These are phyloP conservation scores for Citrus hindsii DNA, from an alignment of 345 rosid species.

Conservation along the genomic window DNA sequence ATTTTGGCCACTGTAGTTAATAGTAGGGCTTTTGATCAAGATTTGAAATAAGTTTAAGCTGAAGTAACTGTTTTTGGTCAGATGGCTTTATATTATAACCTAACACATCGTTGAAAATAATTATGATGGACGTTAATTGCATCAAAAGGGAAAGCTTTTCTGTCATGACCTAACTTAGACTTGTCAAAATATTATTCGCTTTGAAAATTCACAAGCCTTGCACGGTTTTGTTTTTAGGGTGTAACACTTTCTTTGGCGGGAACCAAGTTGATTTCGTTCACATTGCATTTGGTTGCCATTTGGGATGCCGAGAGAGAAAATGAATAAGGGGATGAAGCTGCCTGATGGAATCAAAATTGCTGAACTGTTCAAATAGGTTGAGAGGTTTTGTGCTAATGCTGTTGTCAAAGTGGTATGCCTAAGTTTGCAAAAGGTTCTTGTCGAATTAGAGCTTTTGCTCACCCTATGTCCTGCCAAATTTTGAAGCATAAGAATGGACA, in stretches of 20 bases:
- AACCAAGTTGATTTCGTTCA: constrained; percentile 56
- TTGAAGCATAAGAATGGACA: neutral
- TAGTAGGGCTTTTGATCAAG: too few species aligned
- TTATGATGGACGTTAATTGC: constrained; percentile 7
- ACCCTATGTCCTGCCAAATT: constrained; percentile 2
- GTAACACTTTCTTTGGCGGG: constrained; percentile 43
- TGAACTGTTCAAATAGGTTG: constrained; percentile 45
- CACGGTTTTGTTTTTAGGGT: too few species aligned
- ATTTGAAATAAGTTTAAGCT: too few species aligned
- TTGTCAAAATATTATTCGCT: too few species aligned
- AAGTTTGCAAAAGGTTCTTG: constrained; percentile 39
- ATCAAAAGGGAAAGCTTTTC: constrained; percentile 55
- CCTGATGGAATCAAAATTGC: constrained; percentile 40
- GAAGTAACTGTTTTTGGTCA: too few species aligned
- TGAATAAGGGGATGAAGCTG: constrained; percentile 23
- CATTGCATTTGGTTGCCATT: constrained; percentile 52
- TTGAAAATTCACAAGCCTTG: too few species aligned
- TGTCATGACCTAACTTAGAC: too few species aligned
- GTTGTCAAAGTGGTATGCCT: constrained; percentile 57
- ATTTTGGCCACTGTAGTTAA: too few species aligned
- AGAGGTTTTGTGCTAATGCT: constrained; percentile 41
- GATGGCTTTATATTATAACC: too few species aligned
- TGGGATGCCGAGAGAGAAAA: constrained; percentile 49
- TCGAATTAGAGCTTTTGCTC: constrained; percentile 13
- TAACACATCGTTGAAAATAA: too few species aligned